Evolutionary conservation across 768 basidiomycete genomes (phyloP).

Genomic region (Tulasnella calospora): DNA sequence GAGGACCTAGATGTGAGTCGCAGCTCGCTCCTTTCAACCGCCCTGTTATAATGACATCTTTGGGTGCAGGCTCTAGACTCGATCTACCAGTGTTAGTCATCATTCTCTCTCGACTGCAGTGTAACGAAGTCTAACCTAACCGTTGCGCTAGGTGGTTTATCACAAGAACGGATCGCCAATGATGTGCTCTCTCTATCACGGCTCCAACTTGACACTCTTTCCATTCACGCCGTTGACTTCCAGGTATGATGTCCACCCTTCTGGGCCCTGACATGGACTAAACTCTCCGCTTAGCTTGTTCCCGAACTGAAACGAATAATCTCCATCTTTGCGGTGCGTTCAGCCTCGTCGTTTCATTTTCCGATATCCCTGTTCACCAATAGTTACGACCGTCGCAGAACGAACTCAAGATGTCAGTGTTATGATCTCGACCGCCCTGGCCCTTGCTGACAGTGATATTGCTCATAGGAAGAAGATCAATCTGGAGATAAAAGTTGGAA

Average conservation of each 20-base stretch:
- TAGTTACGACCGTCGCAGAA: constrained; percentile 28
- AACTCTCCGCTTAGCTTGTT: constrained; percentile 22
- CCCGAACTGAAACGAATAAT: constrained; percentile 37
- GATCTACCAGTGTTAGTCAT: constrained; percentile 37
- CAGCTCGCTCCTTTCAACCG: neutral
- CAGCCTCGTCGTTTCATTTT: neutral
- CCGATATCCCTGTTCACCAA: neutral
- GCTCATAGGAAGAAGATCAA: constrained; percentile 36
- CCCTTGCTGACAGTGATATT: neutral
- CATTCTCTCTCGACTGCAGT: neutral
- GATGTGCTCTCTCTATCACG: constrained; percentile 41
- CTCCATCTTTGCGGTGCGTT: constrained; percentile 34
- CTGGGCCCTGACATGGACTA: neutral
- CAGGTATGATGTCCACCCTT: constrained; percentile 19
- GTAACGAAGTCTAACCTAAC: neutral
- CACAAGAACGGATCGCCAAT: constrained; percentile 41
- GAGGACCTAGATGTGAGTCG: constrained; percentile 32
- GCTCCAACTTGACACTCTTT: constrained; percentile 38
- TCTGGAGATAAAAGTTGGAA: constrained; percentile 35
- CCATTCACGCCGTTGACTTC: constrained; percentile 31
- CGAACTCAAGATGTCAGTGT: constrained; percentile 36
- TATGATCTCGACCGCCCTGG: neutral
- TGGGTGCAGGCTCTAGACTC: constrained; percentile 37
- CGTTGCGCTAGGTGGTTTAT: constrained; percentile 28
- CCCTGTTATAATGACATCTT: neutral